Percentiles rank a stretch among this genome's conserved stretches.
These are phyloP conservation scores for Roridomyces roridus DNA, from an alignment of 768 basidiomycete genomes.

Conservation along the genomic window DNA sequence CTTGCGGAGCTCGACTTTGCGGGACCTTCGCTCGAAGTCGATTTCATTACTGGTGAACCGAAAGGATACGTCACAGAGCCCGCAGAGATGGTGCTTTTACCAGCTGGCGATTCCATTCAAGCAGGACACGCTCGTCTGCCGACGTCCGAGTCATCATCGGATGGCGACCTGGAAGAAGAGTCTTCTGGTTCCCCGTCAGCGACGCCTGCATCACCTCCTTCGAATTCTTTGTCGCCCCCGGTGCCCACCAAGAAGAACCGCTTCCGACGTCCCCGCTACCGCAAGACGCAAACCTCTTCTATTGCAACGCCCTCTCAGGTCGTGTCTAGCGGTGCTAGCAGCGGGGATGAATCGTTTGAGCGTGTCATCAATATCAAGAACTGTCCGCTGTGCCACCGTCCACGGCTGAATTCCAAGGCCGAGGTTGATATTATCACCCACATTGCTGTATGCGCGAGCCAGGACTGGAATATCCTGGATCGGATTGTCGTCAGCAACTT, in stretches of 20 bases:
- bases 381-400: slow-evolving; percentile 93
- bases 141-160: slow-evolving; percentile 50
- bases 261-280: slow-evolving; percentile 28
- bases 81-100: slow-evolving; percentile 41
- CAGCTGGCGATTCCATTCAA: slow-evolving; percentile 11
- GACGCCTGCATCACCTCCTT: background rate
- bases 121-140: slow-evolving; percentile 30
- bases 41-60: slow-evolving; percentile 25
- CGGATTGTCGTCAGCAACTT: slow-evolving; percentile 92
- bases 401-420: slow-evolving; percentile 81
- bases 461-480: slow-evolving; percentile 91
- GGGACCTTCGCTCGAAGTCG: slow-evolving; percentile 49
- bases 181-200: slow-evolving; percentile 30
- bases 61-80: slow-evolving; percentile 49
- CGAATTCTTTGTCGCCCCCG: background rate
- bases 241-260: slow-evolving; percentile 26
- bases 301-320: slow-evolving; percentile 25
- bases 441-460: slow-evolving; percentile 92
- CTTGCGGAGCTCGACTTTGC: slow-evolving; percentile 69
- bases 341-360: slow-evolving; percentile 58
- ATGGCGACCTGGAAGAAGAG: slow-evolving; percentile 46
- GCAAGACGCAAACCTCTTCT: slow-evolving; percentile 22
- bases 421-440: slow-evolving; percentile 97
- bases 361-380: slow-evolving; percentile 94
- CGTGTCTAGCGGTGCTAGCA: slow-evolving; percentile 18